These are phyloP conservation scores for Colletotrichum echinochloae DNA, from an alignment of 2,329 filamentous ascomycete genomes.

Conservation along the genomic window DNA sequence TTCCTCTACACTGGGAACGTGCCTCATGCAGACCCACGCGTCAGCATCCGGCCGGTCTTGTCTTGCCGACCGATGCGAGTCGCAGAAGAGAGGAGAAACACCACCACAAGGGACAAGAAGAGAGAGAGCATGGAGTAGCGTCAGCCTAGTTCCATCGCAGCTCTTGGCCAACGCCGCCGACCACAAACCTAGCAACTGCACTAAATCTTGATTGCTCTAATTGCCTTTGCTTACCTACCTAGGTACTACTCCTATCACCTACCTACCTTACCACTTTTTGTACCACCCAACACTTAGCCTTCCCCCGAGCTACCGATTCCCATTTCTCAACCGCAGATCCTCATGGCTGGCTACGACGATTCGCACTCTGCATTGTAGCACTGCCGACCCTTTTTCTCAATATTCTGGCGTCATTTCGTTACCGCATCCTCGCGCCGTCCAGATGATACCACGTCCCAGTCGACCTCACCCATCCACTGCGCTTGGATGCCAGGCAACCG, in stretches of 20 bases:
- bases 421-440: conserved; percentile 21
- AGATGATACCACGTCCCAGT: conserved; percentile 35
- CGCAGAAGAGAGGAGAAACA: conserved; percentile 16
- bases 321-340: conserved; percentile 27
- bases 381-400: background rate
- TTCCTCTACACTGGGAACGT: conserved; percentile 28
- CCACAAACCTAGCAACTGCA: background rate
- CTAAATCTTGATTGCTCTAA: conserved; percentile 12
- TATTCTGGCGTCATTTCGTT: conserved; percentile 6
- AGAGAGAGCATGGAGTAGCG: conserved; percentile 11
- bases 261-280: background rate
- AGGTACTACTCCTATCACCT: background rate
- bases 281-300: background rate
- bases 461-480: conserved; percentile 33
- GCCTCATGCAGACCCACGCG: conserved; percentile 25
- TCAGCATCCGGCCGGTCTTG: conserved; percentile 26
- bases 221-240: background rate
- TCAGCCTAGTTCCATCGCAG: conserved; percentile 29
- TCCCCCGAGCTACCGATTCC: background rate
- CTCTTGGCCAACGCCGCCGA: conserved; percentile 21
- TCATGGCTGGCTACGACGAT: conserved; percentile 36
- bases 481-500: conserved; percentile 36
- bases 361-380: conserved; percentile 24
- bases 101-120: conserved; percentile 9
- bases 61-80: conserved; percentile 35